Evolutionary conservation across 192 early-diverging fungal species (phyloP).

Genomic region (Chytriomyces sp.): DNA sequence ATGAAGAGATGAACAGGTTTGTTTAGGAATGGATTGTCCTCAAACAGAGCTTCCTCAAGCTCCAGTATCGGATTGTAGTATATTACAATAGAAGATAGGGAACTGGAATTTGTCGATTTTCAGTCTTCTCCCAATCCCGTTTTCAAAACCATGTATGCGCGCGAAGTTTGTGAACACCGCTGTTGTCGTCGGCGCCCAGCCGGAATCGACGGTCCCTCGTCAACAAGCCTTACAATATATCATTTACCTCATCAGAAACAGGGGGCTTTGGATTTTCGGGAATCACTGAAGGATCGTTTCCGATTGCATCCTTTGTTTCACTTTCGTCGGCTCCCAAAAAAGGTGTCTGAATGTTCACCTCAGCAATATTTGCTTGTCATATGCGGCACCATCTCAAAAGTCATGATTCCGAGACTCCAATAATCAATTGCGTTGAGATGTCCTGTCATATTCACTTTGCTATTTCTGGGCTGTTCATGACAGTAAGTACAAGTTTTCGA

Average conservation of each 20-base stretch:
- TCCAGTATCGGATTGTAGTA: slow-evolving; percentile 82
- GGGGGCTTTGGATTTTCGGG: slow-evolving; percentile 52
- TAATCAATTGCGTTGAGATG: slow-evolving; percentile 64
- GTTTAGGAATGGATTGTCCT: slow-evolving; percentile 71
- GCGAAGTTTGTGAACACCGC: slow-evolving; percentile 69
- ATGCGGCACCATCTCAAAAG: slow-evolving; percentile 75
- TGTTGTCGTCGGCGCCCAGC: slow-evolving; percentile 72
- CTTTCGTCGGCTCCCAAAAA: slow-evolving; percentile 72
- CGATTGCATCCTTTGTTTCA: slow-evolving; percentile 63
- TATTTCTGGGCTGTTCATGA: slow-evolving; percentile 10
- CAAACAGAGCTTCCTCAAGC: slow-evolving; percentile 74
- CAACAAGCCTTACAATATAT: slow-evolving; percentile 54
- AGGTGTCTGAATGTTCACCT: slow-evolving; percentile 74
- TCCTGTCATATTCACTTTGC: slow-evolving; percentile 46
- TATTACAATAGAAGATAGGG: slow-evolving; percentile 73
- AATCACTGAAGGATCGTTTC: slow-evolving; percentile 66
- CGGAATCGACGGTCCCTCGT: slow-evolving; percentile 70
- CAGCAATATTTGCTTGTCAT: not conserved
- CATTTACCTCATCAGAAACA: slow-evolving; percentile 15
- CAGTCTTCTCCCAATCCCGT: slow-evolving; percentile 76
- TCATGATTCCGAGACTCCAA: slow-evolving; percentile 84
- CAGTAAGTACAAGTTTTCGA: not conserved
- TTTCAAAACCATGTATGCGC: slow-evolving; percentile 77
- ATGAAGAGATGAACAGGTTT: slow-evolving; percentile 50
- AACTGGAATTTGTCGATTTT: slow-evolving; percentile 68